Evolutionary conservation across 1,139 yeast genomes (phyloP).

Genomic region (Geotrichum reessii): DNA sequence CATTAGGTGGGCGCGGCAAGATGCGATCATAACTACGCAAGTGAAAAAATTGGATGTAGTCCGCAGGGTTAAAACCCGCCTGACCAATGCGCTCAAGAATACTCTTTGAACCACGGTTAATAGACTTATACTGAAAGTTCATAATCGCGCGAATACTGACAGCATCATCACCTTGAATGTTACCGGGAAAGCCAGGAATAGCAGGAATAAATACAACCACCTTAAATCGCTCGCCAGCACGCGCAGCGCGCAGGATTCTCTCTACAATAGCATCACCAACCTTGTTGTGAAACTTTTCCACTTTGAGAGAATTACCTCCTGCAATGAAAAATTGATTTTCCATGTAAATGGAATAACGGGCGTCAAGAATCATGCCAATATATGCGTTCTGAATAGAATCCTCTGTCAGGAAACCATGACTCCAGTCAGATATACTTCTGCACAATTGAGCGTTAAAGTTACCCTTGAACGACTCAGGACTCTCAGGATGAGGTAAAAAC

Average conservation of each 20-base stretch:
- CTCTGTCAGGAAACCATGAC: constrained; percentile 19
- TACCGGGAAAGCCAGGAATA: constrained; percentile 22
- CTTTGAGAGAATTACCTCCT: constrained; percentile 14
- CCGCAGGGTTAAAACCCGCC: constrained; percentile 20
- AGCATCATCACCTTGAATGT: constrained; percentile 18
- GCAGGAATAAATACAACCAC: constrained; percentile 19
- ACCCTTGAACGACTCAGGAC: constrained; percentile 16
- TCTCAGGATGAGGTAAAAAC: constrained; percentile 14
- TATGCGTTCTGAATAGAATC: constrained; percentile 21
- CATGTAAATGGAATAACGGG: constrained; percentile 20
- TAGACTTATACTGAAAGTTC: constrained; percentile 21
- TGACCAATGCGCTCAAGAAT: constrained; percentile 17
- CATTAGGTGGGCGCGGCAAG: constrained; percentile 5
- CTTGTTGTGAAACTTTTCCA: constrained; percentile 19
- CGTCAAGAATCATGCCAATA: constrained; percentile 19
- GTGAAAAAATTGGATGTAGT: constrained; percentile 19
- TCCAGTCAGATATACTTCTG: constrained; percentile 20
- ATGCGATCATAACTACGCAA: constrained; percentile 19
- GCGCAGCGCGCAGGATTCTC: constrained; percentile 20
- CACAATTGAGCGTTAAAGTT: constrained; percentile 16
- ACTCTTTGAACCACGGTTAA: constrained; percentile 18
- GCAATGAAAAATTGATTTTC: constrained; percentile 23
- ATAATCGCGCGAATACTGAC: constrained; percentile 20
- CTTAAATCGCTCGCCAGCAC: constrained; percentile 16
- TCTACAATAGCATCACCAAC: constrained; percentile 21